Evolutionary conservation across 164 flowering plant species (phyloP).

Genomic region (Piper betle): DNA sequence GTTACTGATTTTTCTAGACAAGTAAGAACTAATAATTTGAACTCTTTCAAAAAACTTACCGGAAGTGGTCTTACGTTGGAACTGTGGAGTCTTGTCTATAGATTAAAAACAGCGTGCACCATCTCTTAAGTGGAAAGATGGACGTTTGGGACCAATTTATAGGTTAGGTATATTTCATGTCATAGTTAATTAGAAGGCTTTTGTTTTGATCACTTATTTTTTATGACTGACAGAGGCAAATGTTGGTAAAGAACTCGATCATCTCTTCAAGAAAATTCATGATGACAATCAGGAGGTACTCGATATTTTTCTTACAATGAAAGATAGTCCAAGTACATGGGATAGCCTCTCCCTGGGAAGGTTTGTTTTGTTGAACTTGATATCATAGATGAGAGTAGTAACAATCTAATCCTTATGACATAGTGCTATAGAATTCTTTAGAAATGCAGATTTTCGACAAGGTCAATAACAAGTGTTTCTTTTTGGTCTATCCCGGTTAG

Average conservation of each 20-base stretch:
- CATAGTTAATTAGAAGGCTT: background rate
- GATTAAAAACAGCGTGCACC: constrained; percentile 23
- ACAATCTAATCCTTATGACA: background rate
- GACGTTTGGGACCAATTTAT: constrained; percentile 31
- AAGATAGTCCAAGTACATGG: constrained; percentile 44
- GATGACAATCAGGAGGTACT: constrained; percentile 59
- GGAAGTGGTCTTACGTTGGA: constrained; percentile 35
- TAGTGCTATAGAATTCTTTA: no score
- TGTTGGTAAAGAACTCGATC: constrained; percentile 27
- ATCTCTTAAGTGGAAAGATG: constrained; percentile 28
- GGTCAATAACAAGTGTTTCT: background rate
- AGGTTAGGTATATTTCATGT: constrained; percentile 34
- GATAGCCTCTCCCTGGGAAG: constrained; percentile 13
- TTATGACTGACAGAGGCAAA: constrained; percentile 25
- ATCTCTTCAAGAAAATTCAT: constrained; percentile 25
- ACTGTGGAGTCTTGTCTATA: constrained; percentile 36
- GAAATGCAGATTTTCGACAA: background rate
- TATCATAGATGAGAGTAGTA: background rate
- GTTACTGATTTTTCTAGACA: background rate
- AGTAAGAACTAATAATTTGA: background rate
- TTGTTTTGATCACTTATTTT: background rate
- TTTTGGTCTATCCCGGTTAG: constrained; percentile 24
- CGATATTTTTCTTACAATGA: constrained; percentile 24
- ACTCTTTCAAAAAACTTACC: constrained; percentile 25
- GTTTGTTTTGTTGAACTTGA: constrained; percentile 6